These are phyloP conservation scores for Kwoniella newhampshirensis DNA, from an alignment of 768 basidiomycete species.

Conservation along the genomic window DNA sequence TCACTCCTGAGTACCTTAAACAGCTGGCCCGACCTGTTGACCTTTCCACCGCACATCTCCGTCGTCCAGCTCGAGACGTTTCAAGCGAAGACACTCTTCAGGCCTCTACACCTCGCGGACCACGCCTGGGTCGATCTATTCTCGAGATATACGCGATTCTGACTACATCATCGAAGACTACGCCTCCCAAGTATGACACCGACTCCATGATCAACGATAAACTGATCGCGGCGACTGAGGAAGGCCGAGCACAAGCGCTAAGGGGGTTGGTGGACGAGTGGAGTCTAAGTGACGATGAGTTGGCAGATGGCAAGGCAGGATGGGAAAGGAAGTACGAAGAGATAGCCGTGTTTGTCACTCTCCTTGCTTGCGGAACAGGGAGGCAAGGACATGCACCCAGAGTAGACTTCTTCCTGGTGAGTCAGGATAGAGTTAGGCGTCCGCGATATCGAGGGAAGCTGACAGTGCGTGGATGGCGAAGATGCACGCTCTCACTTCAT, in stretches of 20 bases:
- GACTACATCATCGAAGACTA: constrained; percentile 2
- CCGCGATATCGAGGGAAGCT: background rate
- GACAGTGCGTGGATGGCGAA: constrained; percentile 1
- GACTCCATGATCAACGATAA: constrained; percentile 29
- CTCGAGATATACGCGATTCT: constrained; percentile 37
- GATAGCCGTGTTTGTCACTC: constrained; percentile 31
- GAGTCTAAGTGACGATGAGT: constrained; percentile 29
- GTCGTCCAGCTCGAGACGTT: constrained; percentile 5
- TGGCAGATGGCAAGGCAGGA: constrained; percentile 24
- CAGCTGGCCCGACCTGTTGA: constrained; percentile 4
- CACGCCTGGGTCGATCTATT: constrained; percentile 14
- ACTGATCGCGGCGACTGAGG: constrained; percentile 14
- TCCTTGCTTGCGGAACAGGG: constrained; percentile 32
- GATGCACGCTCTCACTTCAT: constrained; percentile 45
- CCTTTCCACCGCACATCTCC: constrained; percentile 9
- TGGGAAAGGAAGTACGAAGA: constrained; percentile 34
- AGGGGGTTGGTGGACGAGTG: constrained; percentile 24
- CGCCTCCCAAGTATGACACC: constrained; percentile 26
- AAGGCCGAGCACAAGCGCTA: constrained; percentile 20
- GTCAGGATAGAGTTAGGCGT: constrained; percentile 5
- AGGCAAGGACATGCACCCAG: constrained; percentile 23
- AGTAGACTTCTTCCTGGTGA: constrained; percentile 46
- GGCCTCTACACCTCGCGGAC: constrained; percentile 12
- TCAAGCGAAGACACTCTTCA: constrained; percentile 6
- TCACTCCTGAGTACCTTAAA: constrained; percentile 22